These are phyloP conservation scores for Arthrobotrys sinensis DNA, from an alignment of 2,329 filamentous ascomycete species.

Conservation along the genomic window DNA sequence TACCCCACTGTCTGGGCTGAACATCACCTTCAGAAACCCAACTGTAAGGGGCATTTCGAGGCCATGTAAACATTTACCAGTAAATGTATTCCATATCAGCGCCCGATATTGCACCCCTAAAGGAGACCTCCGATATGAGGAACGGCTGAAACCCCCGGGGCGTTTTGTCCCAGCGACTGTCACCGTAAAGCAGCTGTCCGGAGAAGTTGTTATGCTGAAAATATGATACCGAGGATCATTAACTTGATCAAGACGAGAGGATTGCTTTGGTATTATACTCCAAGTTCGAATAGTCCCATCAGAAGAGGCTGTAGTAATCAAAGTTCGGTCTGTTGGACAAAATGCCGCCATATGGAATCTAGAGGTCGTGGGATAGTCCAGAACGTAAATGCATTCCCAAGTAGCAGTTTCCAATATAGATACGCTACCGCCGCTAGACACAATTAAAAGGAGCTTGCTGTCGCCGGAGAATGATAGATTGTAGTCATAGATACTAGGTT, in stretches of 20 bases:
- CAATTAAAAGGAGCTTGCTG: background rate
- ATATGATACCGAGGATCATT: background rate
- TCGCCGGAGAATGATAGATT: background rate
- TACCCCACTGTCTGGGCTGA: background rate
- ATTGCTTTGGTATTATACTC: background rate
- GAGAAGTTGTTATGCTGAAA: background rate
- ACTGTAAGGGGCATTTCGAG: background rate
- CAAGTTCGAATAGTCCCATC: background rate
- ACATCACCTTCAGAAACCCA: background rate
- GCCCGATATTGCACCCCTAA: background rate
- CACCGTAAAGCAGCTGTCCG: background rate
- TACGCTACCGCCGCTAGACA: background rate
- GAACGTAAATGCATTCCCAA: background rate
- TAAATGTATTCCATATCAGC: background rate
- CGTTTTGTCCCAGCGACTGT: background rate
- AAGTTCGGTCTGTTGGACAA: background rate
- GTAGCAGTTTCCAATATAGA: background rate
- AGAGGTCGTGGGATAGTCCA: background rate
- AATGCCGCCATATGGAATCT: background rate
- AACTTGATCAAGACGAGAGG: background rate
- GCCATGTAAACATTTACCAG: background rate
- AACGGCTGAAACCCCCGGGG: background rate
- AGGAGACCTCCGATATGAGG: background rate
- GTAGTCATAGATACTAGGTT: background rate
- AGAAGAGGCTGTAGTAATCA: background rate